Percentiles rank a stretch among this genome's conserved stretches.
Conservation (phyloP, 2,329 filamentous ascomycete genomes). For the Lasiodiplodia sp. region DNA sequence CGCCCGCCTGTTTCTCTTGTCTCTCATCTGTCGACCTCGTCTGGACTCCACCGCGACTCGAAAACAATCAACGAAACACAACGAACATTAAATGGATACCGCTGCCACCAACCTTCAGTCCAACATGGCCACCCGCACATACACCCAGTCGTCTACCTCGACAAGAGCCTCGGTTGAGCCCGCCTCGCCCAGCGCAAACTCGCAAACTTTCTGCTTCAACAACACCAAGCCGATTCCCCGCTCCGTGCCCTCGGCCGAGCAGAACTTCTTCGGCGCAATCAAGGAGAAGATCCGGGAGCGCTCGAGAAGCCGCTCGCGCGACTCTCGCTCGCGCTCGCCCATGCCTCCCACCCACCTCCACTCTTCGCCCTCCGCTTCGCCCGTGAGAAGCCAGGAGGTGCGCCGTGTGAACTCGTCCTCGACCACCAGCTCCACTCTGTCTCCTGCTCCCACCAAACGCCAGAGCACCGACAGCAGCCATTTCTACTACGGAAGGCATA, state of each 20-base stretch:
- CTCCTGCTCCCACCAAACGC: slow-evolving; percentile 37
- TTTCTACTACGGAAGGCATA: slow-evolving; percentile 38
- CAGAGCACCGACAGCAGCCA: slow-evolving; percentile 43
- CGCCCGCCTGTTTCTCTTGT: slow-evolving; percentile 1
- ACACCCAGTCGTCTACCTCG: slow-evolving; percentile 24
- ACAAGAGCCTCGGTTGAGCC: slow-evolving; percentile 9
- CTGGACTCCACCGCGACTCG: not conserved
- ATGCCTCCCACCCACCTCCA: slow-evolving; percentile 34
- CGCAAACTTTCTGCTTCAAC: slow-evolving; percentile 28
- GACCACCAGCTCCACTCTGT: slow-evolving; percentile 34
- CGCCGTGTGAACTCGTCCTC: slow-evolving; percentile 37
- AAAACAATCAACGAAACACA: not conserved
- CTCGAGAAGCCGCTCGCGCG: slow-evolving; percentile 44
- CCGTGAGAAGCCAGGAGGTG: slow-evolving; percentile 33
- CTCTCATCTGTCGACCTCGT: not conserved
- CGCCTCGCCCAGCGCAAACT: slow-evolving; percentile 22
- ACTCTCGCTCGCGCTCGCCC: slow-evolving; percentile 42
- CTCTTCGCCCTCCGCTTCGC: slow-evolving; percentile 33
- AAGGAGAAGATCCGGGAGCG: slow-evolving; percentile 43
- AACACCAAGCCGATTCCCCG: slow-evolving; percentile 26
- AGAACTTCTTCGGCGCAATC: slow-evolving; percentile 47
- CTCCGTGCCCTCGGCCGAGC: slow-evolving; percentile 39
- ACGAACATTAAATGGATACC: not conserved
- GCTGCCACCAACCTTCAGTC: not conserved
- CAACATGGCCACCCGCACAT: slow-evolving; percentile 24